A percentile compares a stretch with the other conserved stretches of the same genome.
These are phyloP conservation scores for Colletotrichum orchidophilum DNA, from an alignment of 2,329 filamentous ascomycete species.

Conservation along the genomic window DNA sequence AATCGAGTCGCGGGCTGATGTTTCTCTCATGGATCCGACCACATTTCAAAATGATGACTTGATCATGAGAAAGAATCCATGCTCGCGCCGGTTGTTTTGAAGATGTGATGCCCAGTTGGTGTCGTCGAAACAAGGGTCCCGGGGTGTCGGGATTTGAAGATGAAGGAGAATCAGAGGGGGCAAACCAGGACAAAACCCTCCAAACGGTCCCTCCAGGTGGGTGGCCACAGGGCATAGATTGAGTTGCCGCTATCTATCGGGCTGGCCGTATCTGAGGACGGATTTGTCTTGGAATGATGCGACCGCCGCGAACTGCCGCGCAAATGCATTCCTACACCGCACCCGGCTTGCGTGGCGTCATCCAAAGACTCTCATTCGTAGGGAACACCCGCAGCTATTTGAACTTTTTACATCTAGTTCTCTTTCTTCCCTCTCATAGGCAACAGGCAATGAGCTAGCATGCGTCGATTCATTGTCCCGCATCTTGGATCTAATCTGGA, in stretches of 20 bases:
- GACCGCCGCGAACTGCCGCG: neutral
- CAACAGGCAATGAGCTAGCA: neutral
- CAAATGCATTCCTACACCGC: neutral
- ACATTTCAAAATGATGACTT: neutral
- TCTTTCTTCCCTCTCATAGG: neutral
- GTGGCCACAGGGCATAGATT: no score
- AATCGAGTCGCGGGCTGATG: neutral
- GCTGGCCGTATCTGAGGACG: neutral
- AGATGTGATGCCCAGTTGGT: neutral
- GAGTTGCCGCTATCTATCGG: neutral
- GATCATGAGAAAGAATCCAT: neutral
- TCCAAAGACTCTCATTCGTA: neutral
- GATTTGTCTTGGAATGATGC: neutral
- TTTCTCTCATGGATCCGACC: neutral
- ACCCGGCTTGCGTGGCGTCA: neutral
- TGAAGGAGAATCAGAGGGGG: neutral
- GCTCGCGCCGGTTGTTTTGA: neutral
- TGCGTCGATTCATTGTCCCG: neutral
- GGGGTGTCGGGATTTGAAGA: neutral
- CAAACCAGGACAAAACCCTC: no score
- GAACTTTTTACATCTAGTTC: no score
- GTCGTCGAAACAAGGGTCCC: neutral
- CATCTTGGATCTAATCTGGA: neutral
- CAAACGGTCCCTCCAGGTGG: no score
- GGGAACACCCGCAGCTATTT: neutral